Evolutionary conservation across 306 rosid genomes (phyloP), one percentile per base, ranked within the genome.

Genomic region (Medicago ruthenica): DNA sequence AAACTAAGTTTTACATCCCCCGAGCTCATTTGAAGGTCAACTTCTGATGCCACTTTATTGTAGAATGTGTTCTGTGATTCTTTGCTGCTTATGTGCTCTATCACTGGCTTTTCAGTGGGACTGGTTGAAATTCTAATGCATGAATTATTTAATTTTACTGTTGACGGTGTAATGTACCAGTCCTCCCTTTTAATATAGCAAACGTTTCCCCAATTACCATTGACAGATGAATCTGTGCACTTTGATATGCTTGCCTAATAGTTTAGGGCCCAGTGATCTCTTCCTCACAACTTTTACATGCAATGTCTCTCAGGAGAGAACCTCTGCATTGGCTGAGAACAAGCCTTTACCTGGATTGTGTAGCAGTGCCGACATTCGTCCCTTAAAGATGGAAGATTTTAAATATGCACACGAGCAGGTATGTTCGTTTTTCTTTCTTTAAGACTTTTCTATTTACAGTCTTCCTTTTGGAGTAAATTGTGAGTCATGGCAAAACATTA

Each of bases 331-430:
- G 83, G 84, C 84, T 9, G 99, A 92, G 85, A 89, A 71, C 76
- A 89, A 84, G 81, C 93, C 99, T 71, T 18, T 83, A 59, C 98
- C 99, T 1, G 84, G 83, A 42, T 78, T 96, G 80, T 78, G 92
- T 75, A 76, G 89, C 79, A 89, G 99, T 70, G 63, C 85, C 0
- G 97, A 96, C 63, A 76, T 96, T 10, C 97, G 99, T 5, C 73
- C 93, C 65, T 68, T 96, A 57, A 90, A 88, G 91, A 80, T 90
- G 90, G 98, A 92, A 9, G 99, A 96, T 70, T 90, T 96, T 50
- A 88, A 59, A 85, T 88, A 80, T 76, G 98, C 99, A 5, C 99
- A 96, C 45, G 99, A 96, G 73, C 99, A 96, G 96, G 99, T 92
- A 82, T n/a, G 47, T 64, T 67, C 27, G 70, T 42, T 55, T 55